These are phyloP conservation scores for Eutrema heterophyllum DNA, from an alignment of 345 rosid genomes.

Conservation along the genomic window DNA sequence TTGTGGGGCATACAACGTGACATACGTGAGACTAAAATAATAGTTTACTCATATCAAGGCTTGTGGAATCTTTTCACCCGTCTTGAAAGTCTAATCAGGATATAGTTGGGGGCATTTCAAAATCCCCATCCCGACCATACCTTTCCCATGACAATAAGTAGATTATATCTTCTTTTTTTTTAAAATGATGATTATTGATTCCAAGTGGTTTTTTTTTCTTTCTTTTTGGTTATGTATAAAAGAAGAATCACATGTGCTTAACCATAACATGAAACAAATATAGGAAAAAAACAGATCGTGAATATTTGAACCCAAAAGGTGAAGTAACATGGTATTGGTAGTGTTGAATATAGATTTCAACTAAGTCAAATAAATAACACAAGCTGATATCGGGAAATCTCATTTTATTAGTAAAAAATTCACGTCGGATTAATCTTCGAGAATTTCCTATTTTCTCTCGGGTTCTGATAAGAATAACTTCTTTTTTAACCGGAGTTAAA, in stretches of 20 bases:
- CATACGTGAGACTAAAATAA: slow-evolving; percentile 1
- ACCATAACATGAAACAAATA: neutral
- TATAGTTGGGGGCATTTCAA: slow-evolving; percentile 15
- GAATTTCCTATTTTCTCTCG: no score
- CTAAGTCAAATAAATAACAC: no score
- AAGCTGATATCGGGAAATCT: no score
- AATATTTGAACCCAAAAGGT: neutral
- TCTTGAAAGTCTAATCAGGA: slow-evolving; percentile 11
- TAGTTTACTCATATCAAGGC: slow-evolving; percentile 14
- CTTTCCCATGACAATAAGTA: slow-evolving; percentile 4
- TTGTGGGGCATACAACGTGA: neutral
- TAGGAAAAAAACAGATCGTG: neutral
- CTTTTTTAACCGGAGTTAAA: no score
- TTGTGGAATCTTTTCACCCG: slow-evolving; percentile 11
- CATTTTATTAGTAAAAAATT: no score
- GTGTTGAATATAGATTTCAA: no score
- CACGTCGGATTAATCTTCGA: no score
- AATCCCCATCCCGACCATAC: slow-evolving; percentile 3
- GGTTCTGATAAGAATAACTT: no score
- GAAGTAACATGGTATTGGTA: neutral
- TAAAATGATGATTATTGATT: neutral
- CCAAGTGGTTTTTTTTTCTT: neutral
- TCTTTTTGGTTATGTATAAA: neutral
- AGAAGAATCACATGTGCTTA: neutral
- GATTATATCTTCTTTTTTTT: neutral